phyloP scores from a whole-genome alignment of 2,329 filamentous ascomycete species.

The Metarhizium anisopliae region DNA sequence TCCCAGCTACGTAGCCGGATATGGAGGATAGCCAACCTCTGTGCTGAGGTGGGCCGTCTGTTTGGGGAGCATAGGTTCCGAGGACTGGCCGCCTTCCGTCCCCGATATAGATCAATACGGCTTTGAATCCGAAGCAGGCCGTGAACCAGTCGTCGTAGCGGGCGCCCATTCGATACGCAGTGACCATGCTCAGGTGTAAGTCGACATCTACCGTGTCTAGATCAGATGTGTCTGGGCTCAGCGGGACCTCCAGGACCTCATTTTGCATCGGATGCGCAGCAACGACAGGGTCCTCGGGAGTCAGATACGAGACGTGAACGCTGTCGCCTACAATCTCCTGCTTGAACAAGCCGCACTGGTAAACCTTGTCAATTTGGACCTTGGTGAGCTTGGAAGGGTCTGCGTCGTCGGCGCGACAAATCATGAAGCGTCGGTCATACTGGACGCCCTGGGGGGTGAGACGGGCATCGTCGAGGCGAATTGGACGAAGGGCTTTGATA shows the following conservation, averaged over 20 bases:
- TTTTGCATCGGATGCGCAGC: conserved; percentile 24
- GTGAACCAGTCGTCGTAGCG: conserved; percentile 59
- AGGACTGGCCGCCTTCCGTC: conserved; percentile 49
- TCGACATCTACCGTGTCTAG: conserved; percentile 42
- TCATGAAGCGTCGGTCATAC: conserved; percentile 64
- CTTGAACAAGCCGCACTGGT: conserved; percentile 55
- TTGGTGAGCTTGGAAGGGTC: conserved; percentile 34
- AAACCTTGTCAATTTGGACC: conserved; percentile 49
- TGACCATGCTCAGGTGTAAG: conserved; percentile 50
- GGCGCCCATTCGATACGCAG: conserved; percentile 54
- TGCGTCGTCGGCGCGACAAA: conserved; percentile 42
- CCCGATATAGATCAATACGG: conserved; percentile 57
- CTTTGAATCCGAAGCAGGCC: conserved; percentile 52
- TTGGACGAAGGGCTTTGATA: conserved; percentile 61
- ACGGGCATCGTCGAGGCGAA: conserved; percentile 41
- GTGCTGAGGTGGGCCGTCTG: conserved; percentile 8
- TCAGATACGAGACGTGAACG: conserved; percentile 35
- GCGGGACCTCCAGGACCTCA: conserved; percentile 42
- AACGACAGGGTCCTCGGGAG: conserved; percentile 30
- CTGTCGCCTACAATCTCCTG: conserved; percentile 39
- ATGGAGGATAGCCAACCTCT: conserved; percentile 28
- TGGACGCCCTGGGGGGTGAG: conserved; percentile 53
- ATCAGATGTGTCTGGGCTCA: conserved; percentile 38
- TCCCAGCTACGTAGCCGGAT: conserved; percentile 20
- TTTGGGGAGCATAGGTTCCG: conserved; percentile 41